These are phyloP conservation scores for Fonsecaea pugnacius DNA, from an alignment of 2,329 filamentous ascomycete species.

Conservation along the genomic window DNA sequence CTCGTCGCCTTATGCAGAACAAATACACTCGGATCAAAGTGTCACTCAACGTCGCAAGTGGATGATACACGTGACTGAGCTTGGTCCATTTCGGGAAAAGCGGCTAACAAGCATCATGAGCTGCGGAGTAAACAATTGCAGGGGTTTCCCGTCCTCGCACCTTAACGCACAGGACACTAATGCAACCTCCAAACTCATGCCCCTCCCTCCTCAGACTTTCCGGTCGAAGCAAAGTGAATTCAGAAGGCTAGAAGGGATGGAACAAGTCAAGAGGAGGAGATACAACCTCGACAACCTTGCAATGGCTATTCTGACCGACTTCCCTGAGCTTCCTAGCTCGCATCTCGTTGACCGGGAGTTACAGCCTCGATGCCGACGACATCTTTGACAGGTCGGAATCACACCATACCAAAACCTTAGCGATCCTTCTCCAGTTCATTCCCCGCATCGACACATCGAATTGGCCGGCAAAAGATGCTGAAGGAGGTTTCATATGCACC, in stretches of 20 bases:
- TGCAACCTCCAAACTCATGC: background rate
- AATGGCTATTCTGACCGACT: background rate
- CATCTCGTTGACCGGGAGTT: background rate
- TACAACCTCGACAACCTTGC: background rate
- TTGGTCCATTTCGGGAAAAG: background rate
- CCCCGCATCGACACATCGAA: background rate
- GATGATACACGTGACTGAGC: background rate
- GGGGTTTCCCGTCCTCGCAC: background rate
- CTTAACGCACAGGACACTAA: background rate
- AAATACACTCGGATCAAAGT: background rate
- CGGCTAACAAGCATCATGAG: background rate
- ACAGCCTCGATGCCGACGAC: background rate
- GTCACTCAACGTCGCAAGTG: background rate
- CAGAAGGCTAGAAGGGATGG: background rate
- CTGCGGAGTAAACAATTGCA: background rate
- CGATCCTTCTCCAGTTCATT: background rate
- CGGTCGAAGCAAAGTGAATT: background rate
- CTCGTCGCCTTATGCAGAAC: background rate
- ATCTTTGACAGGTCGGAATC: background rate
- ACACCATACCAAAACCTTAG: conserved; percentile 1
- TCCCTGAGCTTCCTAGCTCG: background rate
- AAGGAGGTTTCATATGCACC: conserved; percentile 3
- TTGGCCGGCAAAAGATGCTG: background rate
- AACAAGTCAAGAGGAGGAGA: background rate
- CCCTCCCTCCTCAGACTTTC: background rate